Evolutionary conservation across 164 flowering plant genomes (phyloP).

Genomic region (Santalum album): DNA sequence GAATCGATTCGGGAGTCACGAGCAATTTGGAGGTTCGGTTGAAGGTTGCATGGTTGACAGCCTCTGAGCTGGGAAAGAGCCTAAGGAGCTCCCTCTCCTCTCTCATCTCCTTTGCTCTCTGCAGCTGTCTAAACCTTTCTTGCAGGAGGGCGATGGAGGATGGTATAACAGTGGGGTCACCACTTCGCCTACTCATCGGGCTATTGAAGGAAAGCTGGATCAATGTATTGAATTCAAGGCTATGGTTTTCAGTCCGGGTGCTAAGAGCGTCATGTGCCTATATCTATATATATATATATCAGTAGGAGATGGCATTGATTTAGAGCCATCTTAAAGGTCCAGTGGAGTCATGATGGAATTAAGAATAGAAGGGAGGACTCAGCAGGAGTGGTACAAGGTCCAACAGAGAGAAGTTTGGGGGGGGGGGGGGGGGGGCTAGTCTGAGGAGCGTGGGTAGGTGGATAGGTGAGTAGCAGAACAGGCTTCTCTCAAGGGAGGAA

Average conservation of each 20-base stretch:
- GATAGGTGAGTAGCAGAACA: conserved; percentile 5
- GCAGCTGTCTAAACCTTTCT: conserved; percentile 36
- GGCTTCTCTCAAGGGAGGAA: conserved; percentile 3
- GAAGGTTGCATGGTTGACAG: background rate
- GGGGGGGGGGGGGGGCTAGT: conserved; percentile 10
- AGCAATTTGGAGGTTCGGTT: background rate
- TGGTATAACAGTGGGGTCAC: conserved; percentile 10
- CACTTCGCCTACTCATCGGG: conserved; percentile 17
- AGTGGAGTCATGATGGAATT: conserved; percentile 8
- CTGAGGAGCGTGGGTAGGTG: conserved; percentile 12
- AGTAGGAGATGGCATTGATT: background rate
- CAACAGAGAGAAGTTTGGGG: conserved; percentile 17
- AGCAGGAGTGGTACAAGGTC: conserved; percentile 14
- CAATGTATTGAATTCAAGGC: background rate
- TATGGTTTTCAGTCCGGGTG: background rate
- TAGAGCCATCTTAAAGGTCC: background rate
- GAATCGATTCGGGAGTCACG: background rate
- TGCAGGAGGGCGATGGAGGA: conserved; percentile 37
- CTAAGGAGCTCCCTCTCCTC: conserved; percentile 24
- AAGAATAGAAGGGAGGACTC: conserved; percentile 5
- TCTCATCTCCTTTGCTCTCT: conserved; percentile 34
- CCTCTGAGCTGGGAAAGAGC: conserved; percentile 11
- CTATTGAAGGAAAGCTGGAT: background rate
- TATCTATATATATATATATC: conserved; percentile 10
- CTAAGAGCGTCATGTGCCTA: conserved; percentile 6